Base-by-base conservation (phyloP, 192 early-diverging fungal species). In the Entomortierella parvispora region DNA sequence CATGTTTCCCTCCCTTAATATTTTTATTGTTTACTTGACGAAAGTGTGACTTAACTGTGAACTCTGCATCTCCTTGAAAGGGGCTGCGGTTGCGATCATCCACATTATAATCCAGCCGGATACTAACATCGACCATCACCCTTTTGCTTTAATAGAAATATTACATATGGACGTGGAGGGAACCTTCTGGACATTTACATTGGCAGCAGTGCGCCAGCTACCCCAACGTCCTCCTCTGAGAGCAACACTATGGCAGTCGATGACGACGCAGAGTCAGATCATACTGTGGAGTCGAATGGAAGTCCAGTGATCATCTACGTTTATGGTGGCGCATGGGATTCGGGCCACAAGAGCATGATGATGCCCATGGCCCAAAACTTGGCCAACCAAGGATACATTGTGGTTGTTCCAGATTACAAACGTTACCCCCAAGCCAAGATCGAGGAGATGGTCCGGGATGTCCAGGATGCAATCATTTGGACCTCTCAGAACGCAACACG, bases 321-420 rank as follows among this genome's bases (percentile, higher is more conserved):
- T 23, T 77, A 77, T n/a, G 66, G 74, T 31, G 74, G 74, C 26
- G 58, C 74, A 6, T 77, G 74, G 74, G 74, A 77, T 23, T 68
- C 74, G 15, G 81, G 81, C 45, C 78, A 80, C 29, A 80, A 77
- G 62, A 62, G 61, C 33, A 83, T 68, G 65, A 69, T 79, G 37
- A 80, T 83, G 81, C 81, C 81, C 45, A 67, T 80, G 56, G 81
- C 81, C 14, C 71, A 83, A 61, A 83, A 83, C 66, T 46, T 83
- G 22, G 71, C 78, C 52, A 83, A 65, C n/a, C 81, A 83, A 60
- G 81, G 81, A 25, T 83, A 83, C 43, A 52, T 83, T 22, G 81
- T 83, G 0, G 72, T 83, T 2, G 81, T 83, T 9, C 81, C 81
- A 18, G 76, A 83, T 67, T 80, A 80, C 29, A 83, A 66, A 20